Percentiles rank a stretch among this genome's conserved stretches.
These are phyloP conservation scores for Teunomyces tritomae DNA, from an alignment of 805 yeast genomes.

Conservation along the genomic window DNA sequence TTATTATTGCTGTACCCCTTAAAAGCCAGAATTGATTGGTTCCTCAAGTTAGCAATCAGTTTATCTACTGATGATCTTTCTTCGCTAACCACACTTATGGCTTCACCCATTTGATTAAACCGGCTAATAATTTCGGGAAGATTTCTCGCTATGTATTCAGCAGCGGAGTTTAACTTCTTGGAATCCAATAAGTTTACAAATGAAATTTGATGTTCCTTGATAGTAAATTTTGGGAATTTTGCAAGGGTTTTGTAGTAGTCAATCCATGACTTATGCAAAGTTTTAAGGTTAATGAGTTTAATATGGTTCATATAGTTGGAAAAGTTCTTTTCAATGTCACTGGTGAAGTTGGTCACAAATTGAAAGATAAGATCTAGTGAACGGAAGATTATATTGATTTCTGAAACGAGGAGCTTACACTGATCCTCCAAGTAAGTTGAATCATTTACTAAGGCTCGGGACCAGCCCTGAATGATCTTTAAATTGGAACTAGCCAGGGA, in stretches of 20 bases:
- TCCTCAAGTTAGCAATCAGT: conserved; percentile 40
- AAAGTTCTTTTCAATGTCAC: conserved; percentile 48
- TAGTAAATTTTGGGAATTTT: conserved; percentile 34
- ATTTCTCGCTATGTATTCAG: conserved; percentile 25
- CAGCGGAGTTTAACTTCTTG: conserved; percentile 23
- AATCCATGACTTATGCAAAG: conserved; percentile 38
- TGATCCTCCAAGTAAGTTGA: conserved; percentile 30
- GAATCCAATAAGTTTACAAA: conserved; percentile 34
- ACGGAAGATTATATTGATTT: conserved; percentile 42
- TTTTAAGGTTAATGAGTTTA: conserved; percentile 38
- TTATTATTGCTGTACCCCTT: conserved; percentile 14
- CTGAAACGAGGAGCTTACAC: conserved; percentile 25
- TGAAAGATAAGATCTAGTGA: conserved; percentile 47
- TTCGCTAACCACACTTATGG: conserved; percentile 36
- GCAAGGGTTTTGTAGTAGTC: conserved; percentile 33
- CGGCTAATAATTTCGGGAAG: conserved; percentile 30
- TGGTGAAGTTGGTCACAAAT: conserved; percentile 47
- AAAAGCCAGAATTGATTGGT: conserved; percentile 32
- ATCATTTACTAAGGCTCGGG: conserved; percentile 45
- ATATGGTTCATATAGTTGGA: conserved; percentile 35
- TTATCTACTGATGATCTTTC: conserved; percentile 37
- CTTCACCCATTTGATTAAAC: conserved; percentile 31
- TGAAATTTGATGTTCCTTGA: conserved; percentile 24
- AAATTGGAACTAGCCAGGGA: conserved; percentile 17
- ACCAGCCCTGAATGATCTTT: conserved; percentile 52